Base-by-base conservation (phyloP, 768 basidiomycete genomes). In the Termitomyces sp. region DNA sequence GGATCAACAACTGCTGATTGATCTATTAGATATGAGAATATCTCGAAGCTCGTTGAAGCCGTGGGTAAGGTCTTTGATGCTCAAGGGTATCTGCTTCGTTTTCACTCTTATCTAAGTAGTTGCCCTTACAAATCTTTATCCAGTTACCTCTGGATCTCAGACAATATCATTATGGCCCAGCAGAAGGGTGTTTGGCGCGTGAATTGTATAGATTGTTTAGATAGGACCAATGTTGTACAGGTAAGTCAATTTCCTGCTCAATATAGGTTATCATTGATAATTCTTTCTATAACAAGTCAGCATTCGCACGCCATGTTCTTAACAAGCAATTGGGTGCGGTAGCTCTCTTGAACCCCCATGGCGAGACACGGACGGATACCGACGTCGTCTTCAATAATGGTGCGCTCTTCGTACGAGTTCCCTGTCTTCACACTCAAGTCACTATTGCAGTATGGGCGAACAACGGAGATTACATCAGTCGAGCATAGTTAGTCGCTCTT, bases 191-290 rank as follows among this genome's bases (percentile, higher is more conserved):
- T 89, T 2, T 97, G 91, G 73, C 84, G 95, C 4, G 83, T 94
- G 24, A 98, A 96, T 67, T 98, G 96, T 69, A 95, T 98, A 47
- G 96, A 98, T 68, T 96, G 95, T 66, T 75, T 98, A 44, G 96
- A 98, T 68, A 78, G 96, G 54, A 98, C 96, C 15, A 97, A 96
- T 68, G 95, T 97, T 24, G 92, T 97, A 9, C 88, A 93, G 80
- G 93, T 87, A 65, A 52, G 77, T 48, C 24, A 13, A 42, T 36
- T 24, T 20, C 54, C 22, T 56, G 54, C 46, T 13, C 37, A 20
- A 36, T 16, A 36, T 3, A 30, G 18, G n/a, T 51, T 22, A 2
- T 47, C 45, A 24, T 48, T 1, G 27, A 39, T 22, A 36, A 27
- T 53, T n/a, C 36, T 20, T 18, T 24, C 24, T 58, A 44, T 52